These are phyloP conservation scores for Veloporphyrellus conicus DNA, from an alignment of 1,284 basidiomycete species.

Conservation along the genomic window DNA sequence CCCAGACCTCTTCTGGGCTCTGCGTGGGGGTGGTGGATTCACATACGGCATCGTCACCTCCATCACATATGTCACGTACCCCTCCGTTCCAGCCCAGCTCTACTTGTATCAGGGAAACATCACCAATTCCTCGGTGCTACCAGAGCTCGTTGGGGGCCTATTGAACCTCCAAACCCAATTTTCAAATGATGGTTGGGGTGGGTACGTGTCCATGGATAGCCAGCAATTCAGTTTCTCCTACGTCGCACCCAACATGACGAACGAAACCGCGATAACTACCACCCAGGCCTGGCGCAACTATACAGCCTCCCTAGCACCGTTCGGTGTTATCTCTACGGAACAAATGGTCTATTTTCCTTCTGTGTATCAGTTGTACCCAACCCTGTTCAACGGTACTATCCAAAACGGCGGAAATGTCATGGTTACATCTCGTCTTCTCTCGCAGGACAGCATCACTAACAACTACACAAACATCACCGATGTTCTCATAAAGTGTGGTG, in stretches of 20 bases:
- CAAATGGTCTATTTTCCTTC: not conserved
- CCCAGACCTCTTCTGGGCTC: not conserved
- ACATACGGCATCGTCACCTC: not conserved
- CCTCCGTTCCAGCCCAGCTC: not conserved
- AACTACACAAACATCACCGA: not conserved
- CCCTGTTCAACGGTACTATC: not conserved
- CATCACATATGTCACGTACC: not conserved
- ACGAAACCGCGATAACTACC: not conserved
- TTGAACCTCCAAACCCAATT: not conserved
- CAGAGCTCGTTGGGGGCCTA: not conserved
- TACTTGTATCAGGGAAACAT: not conserved
- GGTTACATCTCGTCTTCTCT: not conserved
- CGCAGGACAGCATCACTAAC: not conserved
- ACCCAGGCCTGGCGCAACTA: not conserved
- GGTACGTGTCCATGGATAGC: not conserved
- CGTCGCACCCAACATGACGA: not conserved
- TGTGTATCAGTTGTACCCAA: not conserved
- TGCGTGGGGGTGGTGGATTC: not conserved
- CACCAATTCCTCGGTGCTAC: not conserved
- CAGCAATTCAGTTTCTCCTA: not conserved
- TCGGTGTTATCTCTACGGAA: not conserved
- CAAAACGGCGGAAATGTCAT: not conserved
- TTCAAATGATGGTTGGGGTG: not conserved
- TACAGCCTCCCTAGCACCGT: not conserved
- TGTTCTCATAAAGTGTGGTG: not conserved